Conservation (phyloP, 2,329 filamentous ascomycete species). For the Exophiala phaeomuriformis region DNA sequence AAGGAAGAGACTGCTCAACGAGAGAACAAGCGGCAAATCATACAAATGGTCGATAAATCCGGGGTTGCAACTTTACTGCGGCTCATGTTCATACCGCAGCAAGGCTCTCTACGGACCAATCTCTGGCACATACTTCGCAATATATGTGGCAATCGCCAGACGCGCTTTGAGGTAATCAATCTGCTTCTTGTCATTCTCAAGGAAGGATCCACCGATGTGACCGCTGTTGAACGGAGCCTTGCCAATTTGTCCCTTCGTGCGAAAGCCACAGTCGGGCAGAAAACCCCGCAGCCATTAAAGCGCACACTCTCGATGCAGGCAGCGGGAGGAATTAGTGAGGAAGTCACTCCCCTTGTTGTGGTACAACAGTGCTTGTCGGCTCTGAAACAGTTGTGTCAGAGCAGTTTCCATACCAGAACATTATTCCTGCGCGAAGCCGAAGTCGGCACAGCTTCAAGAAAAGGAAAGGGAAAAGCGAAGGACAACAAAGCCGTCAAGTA, state of each 20-base stretch:
- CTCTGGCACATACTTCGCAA: slow-evolving; percentile 83
- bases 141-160: slow-evolving; percentile 94
- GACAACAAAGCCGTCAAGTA: slow-evolving; percentile 79
- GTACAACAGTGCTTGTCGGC: slow-evolving; percentile 91
- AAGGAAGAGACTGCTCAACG: slow-evolving; percentile 31
- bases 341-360: slow-evolving; percentile 88
- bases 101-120: slow-evolving; percentile 74
- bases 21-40: slow-evolving; percentile 58
- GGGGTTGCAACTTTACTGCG: slow-evolving; percentile 92
- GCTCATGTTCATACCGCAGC: slow-evolving; percentile 96
- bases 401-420: slow-evolving; percentile 78
- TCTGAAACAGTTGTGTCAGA: slow-evolving; percentile 72
- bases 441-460: slow-evolving; percentile 68
- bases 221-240: slow-evolving; percentile 91
- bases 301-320: slow-evolving; percentile 60
- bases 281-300: slow-evolving; percentile 75
- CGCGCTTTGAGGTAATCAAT: slow-evolving; percentile 85
- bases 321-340: slow-evolving; percentile 57
- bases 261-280: slow-evolving; percentile 68
- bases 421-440: slow-evolving; percentile 96
- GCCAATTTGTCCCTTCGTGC: slow-evolving; percentile 85
- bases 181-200: slow-evolving; percentile 88
- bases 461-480: slow-evolving; percentile 80
- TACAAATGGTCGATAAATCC: slow-evolving; percentile 95
- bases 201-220: slow-evolving; percentile 87